Evolutionary conservation across 192 early-diverging fungal genomes (phyloP), one percentile per base, ranked within the genome.

Genomic region (Backusella mclennaniae): DNA sequence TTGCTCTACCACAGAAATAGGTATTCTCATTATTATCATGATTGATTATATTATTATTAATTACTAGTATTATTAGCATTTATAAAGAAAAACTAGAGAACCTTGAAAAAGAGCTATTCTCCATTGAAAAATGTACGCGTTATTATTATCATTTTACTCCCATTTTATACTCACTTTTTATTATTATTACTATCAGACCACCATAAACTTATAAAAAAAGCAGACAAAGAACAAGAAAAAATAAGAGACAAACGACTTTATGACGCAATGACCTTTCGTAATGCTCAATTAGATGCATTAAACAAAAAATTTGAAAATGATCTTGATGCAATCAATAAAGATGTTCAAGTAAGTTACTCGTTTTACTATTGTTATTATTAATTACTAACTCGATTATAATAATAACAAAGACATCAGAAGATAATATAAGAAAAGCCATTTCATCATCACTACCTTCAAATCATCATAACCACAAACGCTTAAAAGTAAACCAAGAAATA

Each of bases 121-220:
- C 70, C 1, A 71, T 71, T 9, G 44, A 71, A 49, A 49, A 71
- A 26, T 41, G 70, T 71, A 71, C 19, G 29, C 44, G n/a, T 23
- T 71, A 41, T 33, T 46, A 19, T 46, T 19, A 35, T 35, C 3
- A 6, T 35, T 36, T 36, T n/a, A n/a, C 29, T n/a, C 31, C 19
- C 6, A 67, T 35, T 68, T 36, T 68, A 17, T 68, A n/a, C 29
- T 68, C 5, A 33, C 29, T 17, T n/a, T 68, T 1, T 36, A 33
- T 33, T 33, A 33, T 33, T 33, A 33, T 33, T 33, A 33, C 3
- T 68, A n/a, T 68, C 41, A 69, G 68, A 69, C 17, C 35, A 35
- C 4, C 36, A 69, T 23, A 69, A 69, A 69, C 35, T 19, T 38
- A 69, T 69, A 41, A 69, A 39, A 21, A 69, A 69, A 69, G n/a